Base-by-base conservation (phyloP, 1,139 yeast genomes). In the Yarrowia galli region DNA sequence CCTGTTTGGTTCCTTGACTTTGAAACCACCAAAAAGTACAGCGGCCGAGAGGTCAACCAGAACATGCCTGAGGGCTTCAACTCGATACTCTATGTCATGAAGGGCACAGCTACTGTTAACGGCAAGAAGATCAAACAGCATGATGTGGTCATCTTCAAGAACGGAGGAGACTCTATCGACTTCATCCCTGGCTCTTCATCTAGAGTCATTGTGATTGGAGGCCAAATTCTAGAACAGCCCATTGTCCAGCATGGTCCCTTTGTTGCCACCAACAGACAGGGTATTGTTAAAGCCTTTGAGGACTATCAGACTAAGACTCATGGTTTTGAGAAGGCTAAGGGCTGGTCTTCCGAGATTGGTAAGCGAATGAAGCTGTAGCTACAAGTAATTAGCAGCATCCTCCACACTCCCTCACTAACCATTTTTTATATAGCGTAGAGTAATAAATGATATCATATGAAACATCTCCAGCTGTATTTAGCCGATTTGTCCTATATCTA, bases 161-260 rank as follows among this genome's bases (percentile, higher is more conserved):
- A 68, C 15, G 71, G 70, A 4, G 77, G 77, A 38, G 72, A 74
- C 18, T 74, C 75, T 18, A 71, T 75, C 32, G 69, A 71, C 45
- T 68, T 74, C 42, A 68, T 70, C 43, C 76, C 61, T 40, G 61
- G 48, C 7, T 36, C 74, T 38, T 65, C 78, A 12, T 79, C 87
- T 1, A 84, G 85, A 71, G 87, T 92, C 73, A 86, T 90, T 5
- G 73, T 92, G 43, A 81, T 92, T 71, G 97, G 92, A 48, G 98
- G 97, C 66, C 80, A 91, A 77, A 84, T 85, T 51, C 81, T 92
- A 69, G 85, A 90, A 73, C 97, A 92, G 79, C 85, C 87, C 22
- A 83, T 89, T 68, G 91, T 91, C 49, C 97, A 92, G 76, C 90
- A 92, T 75, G 98, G 98, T n/a, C 97, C 97, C 22, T 92, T 91